These are phyloP conservation scores for Golubevia sp. DNA, from an alignment of 1,284 basidiomycete genomes.

Conservation along the genomic window DNA sequence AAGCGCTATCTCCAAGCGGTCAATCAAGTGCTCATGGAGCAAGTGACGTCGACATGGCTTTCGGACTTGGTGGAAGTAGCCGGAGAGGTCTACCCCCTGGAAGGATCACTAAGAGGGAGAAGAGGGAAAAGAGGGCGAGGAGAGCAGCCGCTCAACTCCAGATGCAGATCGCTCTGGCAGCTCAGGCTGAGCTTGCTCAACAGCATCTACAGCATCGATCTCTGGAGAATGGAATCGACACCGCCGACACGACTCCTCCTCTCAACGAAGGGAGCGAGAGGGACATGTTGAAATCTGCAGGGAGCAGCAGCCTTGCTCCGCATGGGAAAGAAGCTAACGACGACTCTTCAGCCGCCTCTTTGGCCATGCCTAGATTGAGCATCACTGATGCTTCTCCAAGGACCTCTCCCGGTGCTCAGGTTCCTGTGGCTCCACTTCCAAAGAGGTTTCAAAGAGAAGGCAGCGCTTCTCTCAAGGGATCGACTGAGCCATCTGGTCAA, in stretches of 20 bases:
- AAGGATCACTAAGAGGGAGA: constrained; percentile 42
- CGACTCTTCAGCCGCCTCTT: constrained; percentile 28
- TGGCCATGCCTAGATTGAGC: constrained; percentile 36
- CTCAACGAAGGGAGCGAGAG: neutral
- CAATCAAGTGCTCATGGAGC: neutral
- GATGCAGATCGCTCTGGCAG: neutral
- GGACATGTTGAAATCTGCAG: neutral
- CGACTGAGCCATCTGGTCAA: constrained; percentile 20
- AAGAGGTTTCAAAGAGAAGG: neutral
- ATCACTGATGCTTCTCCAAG: constrained; percentile 47
- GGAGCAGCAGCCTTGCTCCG: too few species aligned
- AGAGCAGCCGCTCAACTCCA: constrained; percentile 14
- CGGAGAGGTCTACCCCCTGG: constrained; percentile 7
- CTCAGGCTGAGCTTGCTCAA: neutral
- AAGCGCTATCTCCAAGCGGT: neutral
- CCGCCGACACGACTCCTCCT: neutral
- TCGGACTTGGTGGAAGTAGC: neutral
- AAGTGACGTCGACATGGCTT: neutral
- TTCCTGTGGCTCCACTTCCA: neutral
- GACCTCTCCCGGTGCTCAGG: constrained; percentile 19
- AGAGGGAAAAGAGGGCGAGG: constrained; percentile 36
- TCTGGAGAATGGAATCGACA: neutral
- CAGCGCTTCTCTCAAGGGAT: neutral
- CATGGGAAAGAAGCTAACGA: neutral
- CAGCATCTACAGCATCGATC: neutral